These are phyloP conservation scores for Mycena crocata DNA, from an alignment of 768 basidiomycete genomes.

Conservation along the genomic window DNA sequence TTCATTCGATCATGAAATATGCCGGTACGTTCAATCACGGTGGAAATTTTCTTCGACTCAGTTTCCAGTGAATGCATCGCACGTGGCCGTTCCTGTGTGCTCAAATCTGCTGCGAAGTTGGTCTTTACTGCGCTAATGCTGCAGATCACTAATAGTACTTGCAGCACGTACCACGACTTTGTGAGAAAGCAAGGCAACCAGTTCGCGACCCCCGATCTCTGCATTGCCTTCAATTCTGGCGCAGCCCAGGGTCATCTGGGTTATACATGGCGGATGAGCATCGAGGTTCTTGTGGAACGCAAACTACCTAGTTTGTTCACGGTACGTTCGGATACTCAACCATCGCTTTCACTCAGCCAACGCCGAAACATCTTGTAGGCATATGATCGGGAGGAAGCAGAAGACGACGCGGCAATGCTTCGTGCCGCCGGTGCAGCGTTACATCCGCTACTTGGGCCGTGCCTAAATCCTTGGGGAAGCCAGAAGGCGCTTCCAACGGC, in stretches of 20 bases:
- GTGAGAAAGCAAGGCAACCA: constrained; percentile 1
- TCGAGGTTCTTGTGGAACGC: background rate
- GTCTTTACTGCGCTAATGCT: background rate
- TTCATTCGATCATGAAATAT: background rate
- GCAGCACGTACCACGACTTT: constrained; percentile 25
- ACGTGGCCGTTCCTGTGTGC: constrained; percentile 12
- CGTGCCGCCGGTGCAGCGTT: constrained; percentile 27
- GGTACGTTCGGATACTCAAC: constrained; percentile 8
- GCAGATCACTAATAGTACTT: background rate
- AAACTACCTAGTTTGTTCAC: constrained; percentile 3
- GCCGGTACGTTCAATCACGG: constrained; percentile 13
- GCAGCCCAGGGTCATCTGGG: background rate
- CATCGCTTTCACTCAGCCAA: constrained; percentile 9
- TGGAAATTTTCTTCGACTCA: background rate
- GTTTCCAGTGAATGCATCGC: constrained; percentile 6
- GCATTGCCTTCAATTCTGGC: constrained; percentile 1
- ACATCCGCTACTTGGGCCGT: constrained; percentile 18
- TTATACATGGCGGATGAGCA: background rate
- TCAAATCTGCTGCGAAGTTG: constrained; percentile 6
- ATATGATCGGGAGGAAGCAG: constrained; percentile 25
- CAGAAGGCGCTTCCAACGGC: constrained; percentile 31
- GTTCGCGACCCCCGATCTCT: background rate
- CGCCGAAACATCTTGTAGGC: constrained; percentile 1
- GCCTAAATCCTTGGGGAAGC: constrained; percentile 34
- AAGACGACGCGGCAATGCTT: constrained; percentile 24